Base-by-base conservation (phyloP, 768 basidiomycete species). In the Podaxis pistillaris region DNA sequence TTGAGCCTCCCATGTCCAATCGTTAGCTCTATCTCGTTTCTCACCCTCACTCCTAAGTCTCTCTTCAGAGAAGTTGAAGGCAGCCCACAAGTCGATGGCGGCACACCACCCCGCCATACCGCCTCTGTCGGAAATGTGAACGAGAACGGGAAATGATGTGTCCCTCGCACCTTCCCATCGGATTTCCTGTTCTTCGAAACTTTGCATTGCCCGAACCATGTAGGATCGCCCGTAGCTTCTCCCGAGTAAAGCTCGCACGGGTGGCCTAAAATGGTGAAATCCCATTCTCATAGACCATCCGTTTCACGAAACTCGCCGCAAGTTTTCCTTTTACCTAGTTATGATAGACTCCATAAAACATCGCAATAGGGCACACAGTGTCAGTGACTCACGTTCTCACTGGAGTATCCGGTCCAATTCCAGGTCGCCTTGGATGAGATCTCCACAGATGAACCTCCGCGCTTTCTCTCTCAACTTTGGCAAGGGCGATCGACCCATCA, bases 121-220 rank as follows among this genome's bases (percentile, higher is more conserved):
- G 73, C 70, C 41, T 73, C 70, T 15, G 67, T 68, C 7, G 79
- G 79, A 63, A 79, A 73, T 2, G 72, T 63, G 58, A 81, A 73
- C 2, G 76, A 74, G 60, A 80, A 79, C 8, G 77, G 74, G 75
- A 77, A 79, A 1, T 66, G 68, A 58, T 77, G 78, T 26, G 68
- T 68, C 19, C 79, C 78, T 0, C 68, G 65, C n/a, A 75, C 58
- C 64, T 74, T 77, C 8, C 72, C 73, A 26, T 73, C 68, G 60
- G 68, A 75, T 61, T 71, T 71, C 65, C 64, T 71, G 24, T 53
- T 53, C 52, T 52, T 17, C 51, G 56, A 54, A 49, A 51, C 6
- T 28, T 37, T 8, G 54, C 58, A 55, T 26, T 37, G 11, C 37
- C 55, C 38, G 46, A 37, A 52, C 51, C 1, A 12, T 13, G 41